Evolutionary conservation across 192 early-diverging fungal genomes (phyloP), one percentile per base, ranked within the genome.

Genomic region (Dispira simplex): DNA sequence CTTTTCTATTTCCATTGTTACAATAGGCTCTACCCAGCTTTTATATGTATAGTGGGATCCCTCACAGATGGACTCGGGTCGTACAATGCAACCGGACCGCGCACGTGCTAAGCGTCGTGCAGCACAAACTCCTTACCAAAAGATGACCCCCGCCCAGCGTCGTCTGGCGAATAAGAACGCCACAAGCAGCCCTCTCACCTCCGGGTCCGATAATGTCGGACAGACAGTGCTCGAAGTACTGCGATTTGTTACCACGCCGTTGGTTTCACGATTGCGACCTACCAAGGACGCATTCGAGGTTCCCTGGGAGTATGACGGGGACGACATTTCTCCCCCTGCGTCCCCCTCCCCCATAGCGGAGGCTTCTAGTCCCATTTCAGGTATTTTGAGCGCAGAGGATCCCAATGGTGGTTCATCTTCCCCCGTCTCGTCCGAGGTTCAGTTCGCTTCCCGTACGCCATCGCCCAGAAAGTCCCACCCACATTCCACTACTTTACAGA

Each of bases 281-380:
- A 23, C 59, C 12, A 46, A 55, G 32, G 69, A 73, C 63, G 67
- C 67, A 25, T 73, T 77, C 59, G 49, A 57, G 16, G 75, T 73
- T 45, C 75, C 75, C 6, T 77, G 75, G 75, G 46, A 67, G 46
- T 68, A 69, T 32, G 75, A 67, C 2, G 71, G 70, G 59, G 64
- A 70, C 65, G 74, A 77, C 47, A 69, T 68, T 4, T 44, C 66
- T 53, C 13, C 21, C 51, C 26, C 51, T 26, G 20, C 51, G 10
- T n/a, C 51, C 9, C 51, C 51, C 20, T 11, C 51, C 20, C 51
- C 51, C 10, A 18, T 9, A 53, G 51, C 51, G 21, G 51, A n/a
- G 51, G 51, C 51, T 20, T 9, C 51, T n/a, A 18, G 13, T 20
- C 51, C 11, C 21, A 20, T 11, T 53, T 26, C 18, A 18, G 18